phyloP scores from a whole-genome alignment of 257 asterid genomes.

The Solanum commersonii region DNA sequence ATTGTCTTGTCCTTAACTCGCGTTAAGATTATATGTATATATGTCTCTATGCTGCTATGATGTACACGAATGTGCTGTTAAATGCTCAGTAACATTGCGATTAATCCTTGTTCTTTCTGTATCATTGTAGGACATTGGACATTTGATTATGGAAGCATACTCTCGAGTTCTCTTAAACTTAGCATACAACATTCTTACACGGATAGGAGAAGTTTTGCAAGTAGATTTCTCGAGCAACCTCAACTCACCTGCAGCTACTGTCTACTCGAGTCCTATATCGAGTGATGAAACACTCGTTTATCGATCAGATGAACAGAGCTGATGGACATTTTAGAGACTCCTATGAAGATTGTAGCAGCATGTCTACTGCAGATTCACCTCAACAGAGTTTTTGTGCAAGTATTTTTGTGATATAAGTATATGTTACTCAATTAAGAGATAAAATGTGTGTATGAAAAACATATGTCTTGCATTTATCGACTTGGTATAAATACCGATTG shows the following conservation, averaged over 20 bases:
- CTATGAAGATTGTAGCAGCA: conserved; percentile 41
- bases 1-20: neutral
- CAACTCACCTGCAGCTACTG: conserved; percentile 50
- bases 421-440: neutral
- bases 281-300: conserved; percentile 61
- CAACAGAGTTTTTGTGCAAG: conserved; percentile 1
- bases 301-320: conserved; percentile 44
- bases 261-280: conserved; percentile 54
- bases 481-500: neutral
- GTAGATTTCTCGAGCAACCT: conserved; percentile 71
- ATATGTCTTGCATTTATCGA: neutral
- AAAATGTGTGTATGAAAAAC: neutral
- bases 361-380: conserved; percentile 43
- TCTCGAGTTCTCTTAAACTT: conserved; percentile 73
- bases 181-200: conserved; percentile 57
- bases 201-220: conserved; percentile 67
- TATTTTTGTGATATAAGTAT: neutral
- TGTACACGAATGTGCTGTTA: neutral
- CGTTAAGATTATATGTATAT: neutral
- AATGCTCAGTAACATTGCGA: neutral
- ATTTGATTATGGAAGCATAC: conserved; percentile 73
- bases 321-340: conserved; percentile 19
- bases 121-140: conserved; percentile 68
- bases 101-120: neutral
- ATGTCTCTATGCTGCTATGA: neutral